Evolutionary conservation across 139 green algal species (phyloP).

Genomic region (Spirogloea muscicola): DNA sequence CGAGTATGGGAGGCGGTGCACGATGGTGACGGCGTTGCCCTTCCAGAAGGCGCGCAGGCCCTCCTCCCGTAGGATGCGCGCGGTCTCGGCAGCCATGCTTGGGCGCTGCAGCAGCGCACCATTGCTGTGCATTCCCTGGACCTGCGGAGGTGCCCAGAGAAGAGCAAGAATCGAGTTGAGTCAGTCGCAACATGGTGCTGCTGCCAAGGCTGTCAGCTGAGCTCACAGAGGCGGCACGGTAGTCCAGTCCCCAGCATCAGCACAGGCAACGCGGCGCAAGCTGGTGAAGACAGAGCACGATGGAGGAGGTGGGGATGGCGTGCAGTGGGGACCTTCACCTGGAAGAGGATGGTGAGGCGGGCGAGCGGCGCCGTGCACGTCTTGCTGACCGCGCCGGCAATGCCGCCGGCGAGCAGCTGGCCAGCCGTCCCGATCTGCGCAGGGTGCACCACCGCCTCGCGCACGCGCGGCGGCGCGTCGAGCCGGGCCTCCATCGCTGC

Average conservation of each 20-base stretch:
- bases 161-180: too few species aligned
- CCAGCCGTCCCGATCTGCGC: constrained; percentile 20
- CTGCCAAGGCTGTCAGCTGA: too few species aligned
- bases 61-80: constrained; percentile 63
- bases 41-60: constrained; percentile 82
- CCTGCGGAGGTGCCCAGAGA: too few species aligned
- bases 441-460: constrained; percentile 7
- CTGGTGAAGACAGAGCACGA: background rate
- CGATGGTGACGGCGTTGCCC: constrained; percentile 84
- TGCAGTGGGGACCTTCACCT: constrained; percentile 61
- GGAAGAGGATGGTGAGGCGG: constrained; percentile 92
- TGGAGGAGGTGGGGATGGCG: background rate
- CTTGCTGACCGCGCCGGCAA: constrained; percentile 87
- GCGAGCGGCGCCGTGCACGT: constrained; percentile 81
- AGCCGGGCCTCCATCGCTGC: too few species aligned
- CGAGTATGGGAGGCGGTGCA: constrained; percentile 95
- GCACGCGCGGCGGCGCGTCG: too few species aligned
- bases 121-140: constrained; percentile 27
- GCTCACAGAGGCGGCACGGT: too few species aligned
- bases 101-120: constrained; percentile 5
- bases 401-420: constrained; percentile 68
- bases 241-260: too few species aligned
- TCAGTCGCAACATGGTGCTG: too few species aligned
- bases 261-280: background rate
- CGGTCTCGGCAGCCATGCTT: constrained; percentile 42